phyloP scores from a whole-genome alignment of 495 filamentous ascomycete genomes.

The Cenococcum geophilum region DNA sequence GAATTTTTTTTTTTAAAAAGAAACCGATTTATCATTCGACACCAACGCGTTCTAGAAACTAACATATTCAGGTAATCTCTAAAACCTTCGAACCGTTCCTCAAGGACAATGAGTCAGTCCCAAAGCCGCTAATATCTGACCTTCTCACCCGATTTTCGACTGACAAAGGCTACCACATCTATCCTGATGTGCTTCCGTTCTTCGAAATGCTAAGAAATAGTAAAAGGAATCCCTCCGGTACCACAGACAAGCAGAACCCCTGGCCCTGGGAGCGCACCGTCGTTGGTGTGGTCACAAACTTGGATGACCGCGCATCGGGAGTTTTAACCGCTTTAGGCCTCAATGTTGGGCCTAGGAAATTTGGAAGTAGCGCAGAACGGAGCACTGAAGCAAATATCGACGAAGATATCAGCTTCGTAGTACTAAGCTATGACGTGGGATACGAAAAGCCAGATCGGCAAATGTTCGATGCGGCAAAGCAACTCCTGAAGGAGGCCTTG shows the following conservation, averaged over 20 bases:
- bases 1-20: too few relatives aligned
- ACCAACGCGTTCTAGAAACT: too few relatives aligned
- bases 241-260: background rate
- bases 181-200: conserved; percentile 49
- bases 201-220: conserved; percentile 44
- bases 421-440: conserved; percentile 69
- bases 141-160: conserved; percentile 59
- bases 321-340: conserved; percentile 60
- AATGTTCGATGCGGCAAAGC: conserved; percentile 59
- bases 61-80: conserved; percentile 36
- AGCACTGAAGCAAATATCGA: conserved; percentile 16
- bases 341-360: conserved; percentile 41
- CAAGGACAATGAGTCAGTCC: conserved; percentile 34
- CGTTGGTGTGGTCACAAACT: conserved; percentile 69
- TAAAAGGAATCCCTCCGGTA: conserved; percentile 5
- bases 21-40: too few relatives aligned
- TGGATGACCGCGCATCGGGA: conserved; percentile 61
- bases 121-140: conserved; percentile 46
- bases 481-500: conserved; percentile 28
- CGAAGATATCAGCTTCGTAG: conserved; percentile 58
- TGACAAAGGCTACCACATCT: conserved; percentile 54
- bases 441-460: conserved; percentile 56
- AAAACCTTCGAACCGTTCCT: conserved; percentile 43
- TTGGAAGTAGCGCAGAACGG: conserved; percentile 5
- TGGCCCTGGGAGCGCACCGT: conserved; percentile 43